Evolutionary conservation across 2,329 filamentous ascomycete genomes (phyloP).

Genomic region (Paramyrothecium sp.): DNA sequence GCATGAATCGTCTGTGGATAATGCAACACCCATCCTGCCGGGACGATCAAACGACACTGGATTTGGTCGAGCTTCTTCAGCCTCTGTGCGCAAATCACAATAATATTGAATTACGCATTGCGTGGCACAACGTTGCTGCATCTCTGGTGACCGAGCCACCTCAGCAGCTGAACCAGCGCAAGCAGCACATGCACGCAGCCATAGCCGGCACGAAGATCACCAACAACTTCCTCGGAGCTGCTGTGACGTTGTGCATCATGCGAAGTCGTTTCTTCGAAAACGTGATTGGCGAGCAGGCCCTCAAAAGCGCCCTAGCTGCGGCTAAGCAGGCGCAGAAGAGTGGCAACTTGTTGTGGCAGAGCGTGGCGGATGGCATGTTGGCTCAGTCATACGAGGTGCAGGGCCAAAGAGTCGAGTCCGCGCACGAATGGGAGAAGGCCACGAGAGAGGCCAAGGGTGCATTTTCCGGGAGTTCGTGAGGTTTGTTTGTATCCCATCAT

Average conservation of each 20-base stretch:
- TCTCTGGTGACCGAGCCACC: constrained; percentile 61
- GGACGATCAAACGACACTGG: constrained; percentile 56
- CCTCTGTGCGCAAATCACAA: constrained; percentile 66
- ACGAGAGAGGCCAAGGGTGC: constrained; percentile 40
- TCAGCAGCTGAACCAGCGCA: constrained; percentile 71
- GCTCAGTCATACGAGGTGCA: constrained; percentile 73
- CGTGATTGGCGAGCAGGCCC: constrained; percentile 75
- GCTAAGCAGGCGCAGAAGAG: constrained; percentile 66
- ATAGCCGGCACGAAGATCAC: constrained; percentile 68
- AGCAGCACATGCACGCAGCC: constrained; percentile 73
- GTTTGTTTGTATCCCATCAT: constrained; percentile 2
- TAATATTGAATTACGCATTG: constrained; percentile 74
- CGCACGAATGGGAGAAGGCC: constrained; percentile 37
- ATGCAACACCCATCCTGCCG: constrained; percentile 61
- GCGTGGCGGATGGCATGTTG: constrained; percentile 77
- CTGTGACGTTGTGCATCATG: constrained; percentile 83
- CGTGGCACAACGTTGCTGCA: constrained; percentile 74
- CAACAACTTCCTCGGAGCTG: constrained; percentile 76
- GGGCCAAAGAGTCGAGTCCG: constrained; percentile 53
- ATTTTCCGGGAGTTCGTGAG: constrained; percentile 32
- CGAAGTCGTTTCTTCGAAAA: constrained; percentile 78
- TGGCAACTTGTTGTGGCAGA: constrained; percentile 74
- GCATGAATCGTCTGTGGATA: constrained; percentile 70
- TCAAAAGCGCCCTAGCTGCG: constrained; percentile 72
- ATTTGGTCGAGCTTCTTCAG: constrained; percentile 64